Base-by-base conservation (phyloP, 2,329 filamentous ascomycete species). In the Talaromyces sp. region DNA sequence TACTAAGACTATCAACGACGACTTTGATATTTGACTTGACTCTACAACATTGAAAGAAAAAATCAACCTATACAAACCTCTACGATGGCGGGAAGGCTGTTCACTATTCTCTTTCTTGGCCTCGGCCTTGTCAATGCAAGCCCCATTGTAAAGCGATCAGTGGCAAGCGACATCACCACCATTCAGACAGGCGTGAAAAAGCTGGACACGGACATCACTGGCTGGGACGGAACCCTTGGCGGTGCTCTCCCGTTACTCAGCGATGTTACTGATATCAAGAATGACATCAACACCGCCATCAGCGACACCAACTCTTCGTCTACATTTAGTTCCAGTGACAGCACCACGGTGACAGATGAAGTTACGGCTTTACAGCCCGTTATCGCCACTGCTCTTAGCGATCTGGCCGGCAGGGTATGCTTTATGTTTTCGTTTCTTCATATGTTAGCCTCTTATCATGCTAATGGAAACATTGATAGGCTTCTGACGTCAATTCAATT, bases 221-320 rank as follows among this genome's bases (percentile, higher is more conserved):
- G 47, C 49, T 61, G 59, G 59, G 55, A 61, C 11, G 59, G 59
- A 25, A 19, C 55, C 13, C 47, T 61, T 11, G 27, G 54, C 19
- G 53, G 30, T 13, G 59, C 59, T 13, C 13, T 61, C 22, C 30
- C 54, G n/a, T 44, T 61, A 19, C 59, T 61, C 32, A 44, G 11
- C 4, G 49, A 61, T 58, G 59, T 61, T 33, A 7, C 33, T 13
- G 58, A 44, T 10, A 33, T 61, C 32, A 54, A 61, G 47, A 58
- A 19, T 47, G 59, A 57, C 7, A 61, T 61, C 47, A 52, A 61
- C 52, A 61, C 59, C 25, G 59, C 59, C 33, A 61, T 55, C 33
- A 54, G 25, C 32, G 59, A 61, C 44, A 61, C 59, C 3, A 53
- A 61, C 32, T 25, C 55, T 28, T 61, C 59, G 7, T 53, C 55